Evolutionary conservation across 768 basidiomycete species (phyloP), one percentile per base, ranked within the genome.

Genomic region (Boletus tomentosulus): DNA sequence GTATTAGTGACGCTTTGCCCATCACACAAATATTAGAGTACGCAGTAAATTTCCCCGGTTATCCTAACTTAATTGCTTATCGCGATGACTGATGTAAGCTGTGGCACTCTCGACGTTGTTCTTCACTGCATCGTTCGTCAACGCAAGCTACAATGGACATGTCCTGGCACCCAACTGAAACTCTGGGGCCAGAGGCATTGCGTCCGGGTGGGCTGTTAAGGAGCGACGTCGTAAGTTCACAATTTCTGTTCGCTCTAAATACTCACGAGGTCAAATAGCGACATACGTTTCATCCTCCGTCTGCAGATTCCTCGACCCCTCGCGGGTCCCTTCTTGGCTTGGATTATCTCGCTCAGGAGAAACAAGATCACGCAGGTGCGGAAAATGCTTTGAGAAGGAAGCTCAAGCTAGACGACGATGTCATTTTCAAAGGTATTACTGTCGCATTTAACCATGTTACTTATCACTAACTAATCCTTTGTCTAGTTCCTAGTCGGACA

Each of bases 321-420:
- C 78, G 90, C 44, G 72, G 81, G 0, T 97, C 95, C 5, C 63
- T 91, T 4, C 81, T 98, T 1, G 95, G 96, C 3, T 76, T 98
- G 6, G 96, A 99, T 66, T 80, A 80, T 25, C 78, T 98, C 3
- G 96, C 97, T 0, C 82, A 80, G 46, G 92, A 97, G 66, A 99
- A 98, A 72, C 77, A 92, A 50, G 83, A 79, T 2, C 83, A 82
- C 12, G 78, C 77, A 2, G 73, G 57, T 12, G 64, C 63, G 16
- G 70, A 75, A 44, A 75, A 75, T 57, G 80, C 68, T 4, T 71
- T 74, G 9, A 74, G 89, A 59, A 89, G 93, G 72, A 88, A 78
- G 59, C 76, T 78, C 2, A 80, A 82, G 51, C 52, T 86, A 33
- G 82, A 74, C 22, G 64, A 83, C 42, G 86, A 88, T 43, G 78